Conservation (phyloP, 805 yeast species). For the Blastobotrys parvus region DNA sequence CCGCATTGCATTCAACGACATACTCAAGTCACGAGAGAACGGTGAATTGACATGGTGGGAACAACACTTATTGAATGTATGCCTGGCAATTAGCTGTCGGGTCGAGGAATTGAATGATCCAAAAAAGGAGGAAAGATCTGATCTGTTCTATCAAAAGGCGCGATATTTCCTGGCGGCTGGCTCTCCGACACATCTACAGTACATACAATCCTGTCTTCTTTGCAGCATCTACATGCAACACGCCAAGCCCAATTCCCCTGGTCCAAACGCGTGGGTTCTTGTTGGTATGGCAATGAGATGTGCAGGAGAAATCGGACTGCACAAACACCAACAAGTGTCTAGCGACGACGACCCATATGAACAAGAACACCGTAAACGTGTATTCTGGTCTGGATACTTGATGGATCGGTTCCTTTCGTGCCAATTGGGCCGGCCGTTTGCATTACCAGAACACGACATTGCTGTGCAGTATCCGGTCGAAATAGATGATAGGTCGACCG, state of each 20-base stretch:
- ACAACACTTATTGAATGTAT: no score
- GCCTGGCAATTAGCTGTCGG: no score
- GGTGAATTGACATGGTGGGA: no score
- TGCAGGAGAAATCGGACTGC: constrained; percentile 11
- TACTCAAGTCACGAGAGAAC: not conserved
- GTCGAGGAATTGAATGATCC: constrained; percentile 7
- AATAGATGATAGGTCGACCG: constrained; percentile 6
- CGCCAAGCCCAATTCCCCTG: constrained; percentile 1
- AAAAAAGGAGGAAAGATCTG: constrained; percentile 3
- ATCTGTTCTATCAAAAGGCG: constrained; percentile 7
- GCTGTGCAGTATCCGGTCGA: constrained; percentile 9
- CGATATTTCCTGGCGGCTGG: constrained; percentile 3
- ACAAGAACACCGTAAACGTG: constrained; percentile 1
- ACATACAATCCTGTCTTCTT: constrained; percentile 9
- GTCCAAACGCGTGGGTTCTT: constrained; percentile 10
- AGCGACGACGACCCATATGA: constrained; percentile 6
- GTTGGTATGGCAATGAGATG: constrained; percentile 11
- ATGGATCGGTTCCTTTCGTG: constrained; percentile 5
- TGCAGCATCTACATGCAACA: constrained; percentile 8
- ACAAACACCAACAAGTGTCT: constrained; percentile 7
- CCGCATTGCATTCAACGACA: not conserved
- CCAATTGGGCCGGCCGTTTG: constrained; percentile 7
- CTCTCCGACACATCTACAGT: constrained; percentile 2
- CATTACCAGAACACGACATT: constrained; percentile 11
- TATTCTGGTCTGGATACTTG: constrained; percentile 7